Conservation (phyloP, 768 basidiomycete species). For the Russula foetens region DNA sequence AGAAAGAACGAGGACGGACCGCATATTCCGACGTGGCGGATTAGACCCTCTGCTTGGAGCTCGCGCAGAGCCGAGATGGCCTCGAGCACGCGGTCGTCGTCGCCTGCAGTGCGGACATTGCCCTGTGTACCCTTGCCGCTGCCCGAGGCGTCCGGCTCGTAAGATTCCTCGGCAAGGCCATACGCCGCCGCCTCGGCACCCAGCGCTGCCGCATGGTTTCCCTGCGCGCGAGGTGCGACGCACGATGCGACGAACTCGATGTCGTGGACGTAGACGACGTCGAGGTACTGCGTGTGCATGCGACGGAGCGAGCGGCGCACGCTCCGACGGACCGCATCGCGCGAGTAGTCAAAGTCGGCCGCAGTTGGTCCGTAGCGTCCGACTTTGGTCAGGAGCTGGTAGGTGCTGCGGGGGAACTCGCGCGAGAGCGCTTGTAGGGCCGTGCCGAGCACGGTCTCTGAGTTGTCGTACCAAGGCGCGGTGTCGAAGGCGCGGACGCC, state of each 20-base stretch:
- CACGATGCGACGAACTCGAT: slow-evolving; percentile 64
- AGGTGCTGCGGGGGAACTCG: slow-evolving; percentile 74
- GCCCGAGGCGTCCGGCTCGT: slow-evolving; percentile 25
- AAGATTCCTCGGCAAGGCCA: slow-evolving; percentile 41
- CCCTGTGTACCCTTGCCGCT: slow-evolving; percentile 32
- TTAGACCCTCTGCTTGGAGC: slow-evolving; percentile 63
- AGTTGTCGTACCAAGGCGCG: slow-evolving; percentile 69
- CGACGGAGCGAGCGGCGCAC: slow-evolving; percentile 60
- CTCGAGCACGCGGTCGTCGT: slow-evolving; percentile 63
- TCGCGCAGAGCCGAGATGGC: slow-evolving; percentile 59
- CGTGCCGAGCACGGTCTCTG: slow-evolving; percentile 69
- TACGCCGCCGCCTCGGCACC: slow-evolving; percentile 47
- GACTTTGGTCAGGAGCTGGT: slow-evolving; percentile 79
- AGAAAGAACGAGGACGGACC: slow-evolving; percentile 35
- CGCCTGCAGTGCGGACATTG: background rate
- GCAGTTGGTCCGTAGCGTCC: slow-evolving; percentile 55
- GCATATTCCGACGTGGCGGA: slow-evolving; percentile 71
- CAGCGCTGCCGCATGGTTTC: slow-evolving; percentile 51
- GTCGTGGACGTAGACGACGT: slow-evolving; percentile 78
- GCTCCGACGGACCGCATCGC: slow-evolving; percentile 53
- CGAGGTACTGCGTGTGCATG: slow-evolving; percentile 69
- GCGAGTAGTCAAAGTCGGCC: slow-evolving; percentile 66
- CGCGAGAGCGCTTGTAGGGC: slow-evolving; percentile 47
- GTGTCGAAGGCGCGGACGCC: slow-evolving; percentile 81
- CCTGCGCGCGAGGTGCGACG: slow-evolving; percentile 41